These are phyloP conservation scores for Nyctanthes arbortristis DNA, from an alignment of 257 asterid species.

Conservation along the genomic window DNA sequence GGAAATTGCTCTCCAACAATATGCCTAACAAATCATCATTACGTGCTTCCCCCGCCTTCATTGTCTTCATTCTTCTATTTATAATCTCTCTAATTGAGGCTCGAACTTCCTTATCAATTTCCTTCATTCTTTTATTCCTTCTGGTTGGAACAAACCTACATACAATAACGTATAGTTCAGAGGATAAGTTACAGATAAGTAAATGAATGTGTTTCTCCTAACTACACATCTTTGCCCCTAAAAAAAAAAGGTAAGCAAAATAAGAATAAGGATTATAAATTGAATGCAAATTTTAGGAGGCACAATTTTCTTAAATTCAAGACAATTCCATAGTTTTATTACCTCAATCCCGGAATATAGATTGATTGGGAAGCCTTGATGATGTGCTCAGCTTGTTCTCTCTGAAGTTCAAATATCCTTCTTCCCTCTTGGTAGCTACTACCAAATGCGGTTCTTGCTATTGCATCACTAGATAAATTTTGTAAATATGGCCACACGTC, in stretches of 20 bases:
- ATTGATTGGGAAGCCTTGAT: too few species aligned
- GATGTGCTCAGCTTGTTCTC: constrained; percentile 33
- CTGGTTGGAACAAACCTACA: constrained; percentile 38
- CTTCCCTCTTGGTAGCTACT: too few species aligned
- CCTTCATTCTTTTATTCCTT: constrained; percentile 39
- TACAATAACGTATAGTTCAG: too few species aligned
- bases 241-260: too few species aligned
- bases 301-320: not conserved
- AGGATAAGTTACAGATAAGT: too few species aligned
- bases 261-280: too few species aligned
- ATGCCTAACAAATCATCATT: constrained; percentile 32
- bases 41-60: too few species aligned
- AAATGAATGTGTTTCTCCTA: not conserved
- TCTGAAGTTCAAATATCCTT: constrained; percentile 41
- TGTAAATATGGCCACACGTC: too few species aligned
- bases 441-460: constrained; percentile 61
- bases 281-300: too few species aligned
- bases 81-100: constrained; percentile 22
- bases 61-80: constrained; percentile 24
- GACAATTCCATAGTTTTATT: not conserved
- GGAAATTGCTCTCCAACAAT: constrained; percentile 27
- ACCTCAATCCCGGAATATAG: constrained; percentile 56
- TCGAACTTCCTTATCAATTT: constrained; percentile 26
- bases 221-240: not conserved
- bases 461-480: constrained; percentile 36